phyloP scores from a whole-genome alignment of 441 rosid genomes.

The Corymbia citriodora region DNA sequence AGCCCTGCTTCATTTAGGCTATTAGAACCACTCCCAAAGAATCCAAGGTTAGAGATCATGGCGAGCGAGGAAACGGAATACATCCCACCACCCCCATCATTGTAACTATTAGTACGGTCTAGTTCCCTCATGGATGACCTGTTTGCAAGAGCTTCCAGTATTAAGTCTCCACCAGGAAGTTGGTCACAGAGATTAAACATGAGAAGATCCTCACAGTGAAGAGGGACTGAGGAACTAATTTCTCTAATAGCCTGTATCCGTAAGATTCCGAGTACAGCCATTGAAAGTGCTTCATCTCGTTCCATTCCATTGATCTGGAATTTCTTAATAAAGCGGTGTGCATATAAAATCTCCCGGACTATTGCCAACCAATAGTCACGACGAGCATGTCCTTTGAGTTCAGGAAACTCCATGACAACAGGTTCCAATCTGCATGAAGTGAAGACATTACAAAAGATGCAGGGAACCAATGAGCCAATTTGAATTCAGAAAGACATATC shows the following conservation, averaged over 20 bases:
- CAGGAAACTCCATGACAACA: conserved; percentile 82
- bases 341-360: conserved; percentile 64
- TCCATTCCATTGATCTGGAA: conserved; percentile 52
- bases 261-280: conserved; percentile 80
- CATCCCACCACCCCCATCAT: conserved; percentile 39
- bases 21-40: conserved; percentile 54
- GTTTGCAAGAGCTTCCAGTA: conserved; percentile 79
- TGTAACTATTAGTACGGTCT: conserved; percentile 34
- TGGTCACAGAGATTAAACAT: conserved; percentile 83
- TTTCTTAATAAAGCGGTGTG: conserved; percentile 61
- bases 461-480: neutral
- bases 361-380: conserved; percentile 92
- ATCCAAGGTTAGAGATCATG: conserved; percentile 76
- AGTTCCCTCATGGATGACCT: conserved; percentile 50
- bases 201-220: conserved; percentile 55
- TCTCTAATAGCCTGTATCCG: conserved; percentile 83
- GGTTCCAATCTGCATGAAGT: conserved; percentile 72
- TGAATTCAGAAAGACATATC: neutral
- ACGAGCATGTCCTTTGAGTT: conserved; percentile 86
- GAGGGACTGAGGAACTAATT: conserved; percentile 31
- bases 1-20: conserved; percentile 38
- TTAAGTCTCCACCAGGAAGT: conserved; percentile 93
- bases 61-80: conserved; percentile 64
- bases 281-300: conserved; percentile 69
- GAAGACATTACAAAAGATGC: conserved; percentile 10